phyloP scores from a whole-genome alignment of 306 rosid species.

The Trifolium repens region DNA sequence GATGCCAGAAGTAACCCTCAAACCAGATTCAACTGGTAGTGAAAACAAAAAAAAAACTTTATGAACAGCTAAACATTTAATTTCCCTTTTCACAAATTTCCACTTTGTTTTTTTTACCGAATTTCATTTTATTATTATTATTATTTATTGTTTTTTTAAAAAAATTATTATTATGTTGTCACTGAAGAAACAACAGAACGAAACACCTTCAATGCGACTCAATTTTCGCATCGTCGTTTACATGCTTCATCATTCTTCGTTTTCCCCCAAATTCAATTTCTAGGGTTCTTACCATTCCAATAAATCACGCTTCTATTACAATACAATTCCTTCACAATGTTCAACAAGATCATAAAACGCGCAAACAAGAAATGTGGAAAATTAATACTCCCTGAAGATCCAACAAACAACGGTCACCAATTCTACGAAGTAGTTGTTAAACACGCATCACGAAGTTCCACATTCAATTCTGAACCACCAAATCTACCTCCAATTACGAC shows the following conservation, averaged over 20 bases:
- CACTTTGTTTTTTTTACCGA: neutral
- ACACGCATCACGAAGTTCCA: constrained; percentile 61
- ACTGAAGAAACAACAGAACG: neutral
- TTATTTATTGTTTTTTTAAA: neutral
- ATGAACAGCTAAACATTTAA: neutral
- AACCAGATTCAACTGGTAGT: no score
- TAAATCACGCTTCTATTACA: no score
- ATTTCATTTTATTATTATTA: neutral
- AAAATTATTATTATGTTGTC: neutral
- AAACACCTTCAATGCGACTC: neutral
- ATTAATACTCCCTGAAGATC: constrained; percentile 45
- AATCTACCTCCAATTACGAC: neutral
- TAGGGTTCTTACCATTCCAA: constrained; percentile 22
- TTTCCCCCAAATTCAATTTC: constrained; percentile 30
- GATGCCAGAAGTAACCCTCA: no score
- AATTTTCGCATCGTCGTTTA: neutral
- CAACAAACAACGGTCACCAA: constrained; percentile 41
- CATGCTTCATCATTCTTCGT: neutral
- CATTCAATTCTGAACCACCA: constrained; percentile 40
- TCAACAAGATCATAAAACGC: constrained; percentile 68
- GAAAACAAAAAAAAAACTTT: neutral
- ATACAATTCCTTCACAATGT: constrained; percentile 46
- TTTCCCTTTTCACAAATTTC: neutral
- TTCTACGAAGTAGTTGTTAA: constrained; percentile 54
- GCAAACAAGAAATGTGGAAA: constrained; percentile 58